Percentiles rank a stretch among this genome's conserved stretches.
phyloP scores from a whole-genome alignment of 257 asterid species.

The Solanum microdontum region DNA sequence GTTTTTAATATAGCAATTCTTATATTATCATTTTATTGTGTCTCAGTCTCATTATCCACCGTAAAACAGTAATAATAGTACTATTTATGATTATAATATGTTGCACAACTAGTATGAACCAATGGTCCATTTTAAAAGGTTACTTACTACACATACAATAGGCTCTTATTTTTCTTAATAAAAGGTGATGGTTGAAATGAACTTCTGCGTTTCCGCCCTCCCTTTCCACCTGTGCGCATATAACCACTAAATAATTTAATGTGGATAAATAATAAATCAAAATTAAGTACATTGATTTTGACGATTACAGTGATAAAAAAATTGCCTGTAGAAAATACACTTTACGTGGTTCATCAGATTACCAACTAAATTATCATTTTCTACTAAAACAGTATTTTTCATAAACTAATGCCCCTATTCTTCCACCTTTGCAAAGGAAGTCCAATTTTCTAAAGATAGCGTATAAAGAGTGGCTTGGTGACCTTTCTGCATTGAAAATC shows the following conservation, averaged over 20 bases:
- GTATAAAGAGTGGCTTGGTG: neutral
- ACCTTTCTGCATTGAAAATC: neutral
- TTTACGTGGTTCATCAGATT: neutral
- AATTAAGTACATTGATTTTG: neutral
- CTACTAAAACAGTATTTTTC: neutral
- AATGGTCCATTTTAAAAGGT: neutral
- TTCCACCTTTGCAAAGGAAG: neutral
- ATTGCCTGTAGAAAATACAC: neutral
- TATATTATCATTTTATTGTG: neutral
- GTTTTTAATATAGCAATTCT: neutral
- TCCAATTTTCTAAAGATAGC: neutral
- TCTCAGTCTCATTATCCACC: neutral
- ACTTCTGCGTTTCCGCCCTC: neutral
- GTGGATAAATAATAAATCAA: neutral
- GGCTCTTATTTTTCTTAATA: neutral
- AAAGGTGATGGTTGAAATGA: neutral
- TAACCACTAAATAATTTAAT: neutral
- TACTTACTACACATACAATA: neutral
- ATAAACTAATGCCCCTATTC: neutral
- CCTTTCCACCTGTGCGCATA: neutral
- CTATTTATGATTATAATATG: neutral
- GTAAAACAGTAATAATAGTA: neutral
- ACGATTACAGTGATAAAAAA: neutral
- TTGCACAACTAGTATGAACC: neutral
- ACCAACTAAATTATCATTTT: neutral